These are phyloP conservation scores for Solanum chiquidenum DNA, from an alignment of 257 asterid genomes.

Conservation along the genomic window DNA sequence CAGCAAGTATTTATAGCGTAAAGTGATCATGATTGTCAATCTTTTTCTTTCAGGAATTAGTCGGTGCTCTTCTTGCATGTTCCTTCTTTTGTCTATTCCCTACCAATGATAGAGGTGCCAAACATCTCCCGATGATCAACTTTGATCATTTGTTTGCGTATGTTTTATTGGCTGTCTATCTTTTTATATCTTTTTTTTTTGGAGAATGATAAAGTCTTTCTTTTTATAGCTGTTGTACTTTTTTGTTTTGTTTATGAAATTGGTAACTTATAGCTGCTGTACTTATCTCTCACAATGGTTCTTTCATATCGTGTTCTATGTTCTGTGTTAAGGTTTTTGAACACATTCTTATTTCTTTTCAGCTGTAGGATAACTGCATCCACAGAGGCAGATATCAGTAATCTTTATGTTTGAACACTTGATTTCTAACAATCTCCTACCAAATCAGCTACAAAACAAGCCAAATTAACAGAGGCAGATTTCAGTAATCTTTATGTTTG, in stretches of 20 bases:
- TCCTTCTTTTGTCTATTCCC: slow-evolving; percentile 87
- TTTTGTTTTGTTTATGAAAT: too few species aligned
- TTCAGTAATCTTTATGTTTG: not conserved
- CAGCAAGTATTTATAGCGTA: not conserved
- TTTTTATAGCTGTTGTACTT: not conserved
- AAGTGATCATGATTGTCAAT: slow-evolving; percentile 1
- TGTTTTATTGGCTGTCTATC: slow-evolving; percentile 22
- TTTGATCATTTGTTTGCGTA: slow-evolving; percentile 72
- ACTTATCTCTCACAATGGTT: not conserved
- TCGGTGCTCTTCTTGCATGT: slow-evolving; percentile 79
- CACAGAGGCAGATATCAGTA: not conserved
- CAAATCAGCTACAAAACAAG: not conserved
- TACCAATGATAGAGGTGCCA: slow-evolving; percentile 49
- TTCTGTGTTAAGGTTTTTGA: not conserved
- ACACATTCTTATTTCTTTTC: not conserved
- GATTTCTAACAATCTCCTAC: not conserved
- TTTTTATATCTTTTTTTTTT: not conserved
- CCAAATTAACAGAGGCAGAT: not conserved
- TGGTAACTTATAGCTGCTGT: not conserved
- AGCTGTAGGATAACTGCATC: not conserved
- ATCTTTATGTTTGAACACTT: not conserved
- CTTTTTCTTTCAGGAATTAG: slow-evolving; percentile 58
- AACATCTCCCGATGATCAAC: slow-evolving; percentile 69
- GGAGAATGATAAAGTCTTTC: not conserved
- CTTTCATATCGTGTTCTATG: not conserved